These are phyloP conservation scores for Starmerella asiatica DNA, from an alignment of 805 yeast genomes.

Conservation along the genomic window DNA sequence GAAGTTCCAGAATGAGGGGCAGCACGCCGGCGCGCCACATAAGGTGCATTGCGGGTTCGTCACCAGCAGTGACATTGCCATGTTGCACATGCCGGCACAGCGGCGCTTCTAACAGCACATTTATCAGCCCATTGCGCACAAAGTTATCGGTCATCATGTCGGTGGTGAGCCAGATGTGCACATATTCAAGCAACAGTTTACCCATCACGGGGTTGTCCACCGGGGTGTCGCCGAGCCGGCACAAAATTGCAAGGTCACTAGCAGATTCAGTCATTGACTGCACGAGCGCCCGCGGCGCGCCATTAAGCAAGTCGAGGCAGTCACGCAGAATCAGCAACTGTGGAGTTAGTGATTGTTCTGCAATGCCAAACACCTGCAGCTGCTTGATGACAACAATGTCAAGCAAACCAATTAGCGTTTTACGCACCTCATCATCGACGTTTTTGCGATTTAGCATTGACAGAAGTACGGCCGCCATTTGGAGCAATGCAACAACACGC, in stretches of 20 bases:
- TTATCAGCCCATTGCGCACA: conserved; percentile 49
- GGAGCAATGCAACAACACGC: conserved; percentile 5
- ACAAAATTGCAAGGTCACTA: conserved; percentile 47
- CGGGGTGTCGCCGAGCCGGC: conserved; percentile 40
- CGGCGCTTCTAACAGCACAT: conserved; percentile 60
- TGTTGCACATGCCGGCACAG: conserved; percentile 51
- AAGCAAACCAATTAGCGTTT: conserved; percentile 33
- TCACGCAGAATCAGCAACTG: conserved; percentile 11
- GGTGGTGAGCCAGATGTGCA: conserved; percentile 49
- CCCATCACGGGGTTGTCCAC: conserved; percentile 54
- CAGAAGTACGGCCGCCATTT: conserved; percentile 16
- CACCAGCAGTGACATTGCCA: conserved; percentile 45
- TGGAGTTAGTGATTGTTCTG: conserved; percentile 6
- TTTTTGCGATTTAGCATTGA: conserved; percentile 9
- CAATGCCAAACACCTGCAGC: conserved; percentile 5
- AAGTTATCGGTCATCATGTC: conserved; percentile 54
- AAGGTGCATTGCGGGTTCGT: conserved; percentile 46
- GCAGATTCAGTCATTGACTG: conserved; percentile 39
- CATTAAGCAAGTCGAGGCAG: conserved; percentile 5
- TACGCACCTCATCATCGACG: conserved; percentile 10
- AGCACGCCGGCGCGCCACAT: conserved; percentile 81
- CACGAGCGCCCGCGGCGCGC: conserved; percentile 7
- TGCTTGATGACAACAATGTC: conserved; percentile 42
- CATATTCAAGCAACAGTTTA: conserved; percentile 51
- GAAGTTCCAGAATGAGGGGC: conserved; percentile 46